Conservation (phyloP, 148 eudicot genomes). For the Spergularia marina region DNA sequence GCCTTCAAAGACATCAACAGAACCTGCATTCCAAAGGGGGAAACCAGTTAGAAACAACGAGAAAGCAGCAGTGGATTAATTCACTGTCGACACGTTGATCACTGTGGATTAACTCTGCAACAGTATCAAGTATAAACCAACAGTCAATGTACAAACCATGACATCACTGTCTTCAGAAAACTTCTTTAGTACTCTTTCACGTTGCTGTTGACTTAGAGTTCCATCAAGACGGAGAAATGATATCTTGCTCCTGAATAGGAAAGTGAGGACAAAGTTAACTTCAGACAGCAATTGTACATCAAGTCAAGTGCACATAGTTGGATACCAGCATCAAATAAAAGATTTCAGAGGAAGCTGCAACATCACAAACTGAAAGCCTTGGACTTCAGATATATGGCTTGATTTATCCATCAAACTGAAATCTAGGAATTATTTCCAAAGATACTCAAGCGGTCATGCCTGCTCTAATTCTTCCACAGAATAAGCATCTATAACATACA, state of each 20-base stretch:
- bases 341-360: constrained; percentile 1
- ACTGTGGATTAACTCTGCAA: neutral
- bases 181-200: constrained; percentile 85
- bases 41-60: neutral
- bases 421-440: neutral
- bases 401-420: neutral
- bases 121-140: constrained; percentile 3
- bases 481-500: neutral
- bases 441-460: neutral
- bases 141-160: constrained; percentile 46
- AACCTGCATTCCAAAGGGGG: constrained; percentile 46
- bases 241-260: constrained; percentile 58
- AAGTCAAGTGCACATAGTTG: neutral
- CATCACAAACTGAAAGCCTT: neutral
- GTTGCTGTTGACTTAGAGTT: constrained; percentile 82
- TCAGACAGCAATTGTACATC: neutral
- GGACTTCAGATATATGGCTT: neutral
- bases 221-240: constrained; percentile 93
- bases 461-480: neutral
- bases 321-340: neutral
- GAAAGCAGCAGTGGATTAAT: neutral
- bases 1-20: constrained; percentile 94
- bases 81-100: neutral
- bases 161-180: constrained; percentile 82
- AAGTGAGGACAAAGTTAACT: constrained; percentile 1